Percentiles rank a stretch among this genome's conserved stretches.
These are phyloP conservation scores for Acaromyces ingoldii DNA, from an alignment of 1,284 basidiomycete species.

Conservation along the genomic window DNA sequence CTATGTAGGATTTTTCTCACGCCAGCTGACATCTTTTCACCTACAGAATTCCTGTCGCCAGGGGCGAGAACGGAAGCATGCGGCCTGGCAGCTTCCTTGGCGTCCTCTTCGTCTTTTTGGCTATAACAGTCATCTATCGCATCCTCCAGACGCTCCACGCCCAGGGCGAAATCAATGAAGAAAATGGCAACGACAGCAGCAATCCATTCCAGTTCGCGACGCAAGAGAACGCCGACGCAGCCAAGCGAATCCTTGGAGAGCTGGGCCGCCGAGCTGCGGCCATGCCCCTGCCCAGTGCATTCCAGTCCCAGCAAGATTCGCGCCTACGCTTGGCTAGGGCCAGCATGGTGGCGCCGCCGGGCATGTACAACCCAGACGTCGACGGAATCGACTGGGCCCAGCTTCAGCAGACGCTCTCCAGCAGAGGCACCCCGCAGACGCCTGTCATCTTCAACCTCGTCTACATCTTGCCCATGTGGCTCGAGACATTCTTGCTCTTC, in stretches of 20 bases:
- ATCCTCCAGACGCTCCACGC: conserved; percentile 26
- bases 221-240: background rate
- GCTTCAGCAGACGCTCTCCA: conserved; percentile 26
- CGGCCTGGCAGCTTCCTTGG: conserved; percentile 27
- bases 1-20: too few relatives aligned
- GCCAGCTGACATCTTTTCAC: too few relatives aligned
- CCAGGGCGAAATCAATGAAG: conserved; percentile 16
- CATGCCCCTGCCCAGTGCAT: too few relatives aligned
- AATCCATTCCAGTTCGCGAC: conserved; percentile 3
- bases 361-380: conserved; percentile 28
- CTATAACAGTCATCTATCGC: conserved; percentile 23
- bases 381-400: conserved; percentile 31
- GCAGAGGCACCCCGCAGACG: conserved; percentile 23
- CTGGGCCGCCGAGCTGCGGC: too few relatives aligned
- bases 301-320: too few relatives aligned
- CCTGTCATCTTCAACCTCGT: conserved; percentile 34
- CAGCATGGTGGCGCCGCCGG: conserved; percentile 19
- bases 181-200: conserved; percentile 13
- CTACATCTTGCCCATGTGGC: conserved; percentile 33
- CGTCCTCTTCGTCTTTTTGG: conserved; percentile 24
- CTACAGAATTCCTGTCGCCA: conserved; percentile 31
- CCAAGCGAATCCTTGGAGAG: too few relatives aligned
- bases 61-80: conserved; percentile 19
- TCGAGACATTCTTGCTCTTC: conserved; percentile 33
- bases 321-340: too few relatives aligned